phyloP scores from a whole-genome alignment of 176 grass and related monocot genomes.

The Aegilops umbellulata region DNA sequence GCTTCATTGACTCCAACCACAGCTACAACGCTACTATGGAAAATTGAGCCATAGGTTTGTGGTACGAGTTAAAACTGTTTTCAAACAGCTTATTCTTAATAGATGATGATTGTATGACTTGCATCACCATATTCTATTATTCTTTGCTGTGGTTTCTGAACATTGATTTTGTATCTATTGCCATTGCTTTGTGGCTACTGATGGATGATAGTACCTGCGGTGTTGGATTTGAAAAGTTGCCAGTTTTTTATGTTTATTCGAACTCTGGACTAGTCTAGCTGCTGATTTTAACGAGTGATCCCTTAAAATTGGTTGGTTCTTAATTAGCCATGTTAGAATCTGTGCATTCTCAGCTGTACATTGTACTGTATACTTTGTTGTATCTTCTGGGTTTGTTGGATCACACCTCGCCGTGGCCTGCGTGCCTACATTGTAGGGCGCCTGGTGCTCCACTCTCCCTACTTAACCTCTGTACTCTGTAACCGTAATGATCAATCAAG shows the following conservation, averaged over 20 bases:
- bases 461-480: too few species aligned
- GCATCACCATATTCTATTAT: background rate
- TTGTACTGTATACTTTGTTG: too few species aligned
- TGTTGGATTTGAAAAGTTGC: background rate
- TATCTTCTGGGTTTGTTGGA: too few species aligned
- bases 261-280: background rate
- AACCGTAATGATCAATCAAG: too few species aligned
- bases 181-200: background rate
- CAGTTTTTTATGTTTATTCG: background rate
- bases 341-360: too few species aligned
- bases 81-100: background rate
- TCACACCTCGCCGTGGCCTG: too few species aligned
- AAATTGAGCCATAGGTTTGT: background rate
- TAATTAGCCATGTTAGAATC: too few species aligned
- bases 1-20: background rate
- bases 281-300: background rate
- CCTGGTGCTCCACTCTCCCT: too few species aligned
- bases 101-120: background rate
- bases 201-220: background rate
- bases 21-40: background rate
- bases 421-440: too few species aligned
- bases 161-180: background rate
- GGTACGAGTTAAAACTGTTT: background rate
- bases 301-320: background rate
- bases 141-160: background rate